Conservation (phyloP, 768 basidiomycete genomes). For the Rhizopogon salebrosus region DNA sequence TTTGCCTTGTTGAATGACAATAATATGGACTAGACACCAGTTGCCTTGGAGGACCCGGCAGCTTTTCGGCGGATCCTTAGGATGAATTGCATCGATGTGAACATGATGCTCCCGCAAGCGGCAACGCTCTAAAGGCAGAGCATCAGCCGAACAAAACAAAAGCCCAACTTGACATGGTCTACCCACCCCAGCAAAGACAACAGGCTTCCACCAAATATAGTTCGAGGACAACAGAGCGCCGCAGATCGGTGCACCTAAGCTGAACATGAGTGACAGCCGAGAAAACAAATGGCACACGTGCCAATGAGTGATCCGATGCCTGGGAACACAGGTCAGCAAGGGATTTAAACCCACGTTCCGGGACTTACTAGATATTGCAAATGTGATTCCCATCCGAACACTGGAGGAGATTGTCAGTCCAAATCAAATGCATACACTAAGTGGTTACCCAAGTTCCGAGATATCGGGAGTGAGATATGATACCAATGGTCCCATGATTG, state of each 20-base stretch:
- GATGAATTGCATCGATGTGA: background rate
- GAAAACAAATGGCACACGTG: constrained; percentile 1
- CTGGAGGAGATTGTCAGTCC: constrained; percentile 8
- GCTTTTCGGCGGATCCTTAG: background rate
- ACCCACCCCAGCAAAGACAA: constrained; percentile 43
- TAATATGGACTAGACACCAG: background rate
- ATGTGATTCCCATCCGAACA: constrained; percentile 42
- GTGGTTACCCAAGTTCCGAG: constrained; percentile 43
- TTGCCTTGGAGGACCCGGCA: background rate
- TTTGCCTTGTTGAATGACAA: no score
- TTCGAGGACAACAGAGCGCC: constrained; percentile 46
- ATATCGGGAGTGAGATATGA: constrained; percentile 38
- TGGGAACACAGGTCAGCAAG: background rate
- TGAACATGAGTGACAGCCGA: constrained; percentile 16
- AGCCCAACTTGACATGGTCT: background rate
- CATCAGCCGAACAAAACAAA: background rate
- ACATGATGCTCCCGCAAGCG: background rate
- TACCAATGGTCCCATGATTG: constrained; percentile 38
- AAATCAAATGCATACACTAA: background rate
- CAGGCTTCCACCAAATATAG: constrained; percentile 56
- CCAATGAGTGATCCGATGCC: constrained; percentile 21
- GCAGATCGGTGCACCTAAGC: constrained; percentile 47
- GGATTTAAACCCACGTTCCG: background rate
- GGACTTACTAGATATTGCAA: constrained; percentile 35
- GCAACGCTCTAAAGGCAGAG: background rate